A percentile compares a stretch with the other conserved stretches of the same genome.
phyloP scores from a whole-genome alignment of 2,329 filamentous ascomycete genomes.

The Verticillium albo-atrum region DNA sequence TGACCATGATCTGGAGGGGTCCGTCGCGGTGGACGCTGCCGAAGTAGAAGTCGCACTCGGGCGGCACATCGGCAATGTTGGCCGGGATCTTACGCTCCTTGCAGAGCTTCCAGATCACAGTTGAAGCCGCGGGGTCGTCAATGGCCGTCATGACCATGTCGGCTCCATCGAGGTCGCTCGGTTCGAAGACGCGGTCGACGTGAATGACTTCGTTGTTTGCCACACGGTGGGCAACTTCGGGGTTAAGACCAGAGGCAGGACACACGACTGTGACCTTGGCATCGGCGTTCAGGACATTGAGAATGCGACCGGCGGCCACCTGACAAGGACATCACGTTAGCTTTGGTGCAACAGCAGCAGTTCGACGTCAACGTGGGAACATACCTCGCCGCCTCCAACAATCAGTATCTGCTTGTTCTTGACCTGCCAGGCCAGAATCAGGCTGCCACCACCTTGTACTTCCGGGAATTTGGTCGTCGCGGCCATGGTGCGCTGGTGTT shows the following conservation, averaged over 20 bases:
- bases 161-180: conserved; percentile 74
- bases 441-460: conserved; percentile 83
- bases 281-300: conserved; percentile 92
- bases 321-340: conserved; percentile 29
- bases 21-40: conserved; percentile 93
- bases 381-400: conserved; percentile 89
- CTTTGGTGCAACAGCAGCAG: neutral
- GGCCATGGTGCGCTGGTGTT: conserved; percentile 5
- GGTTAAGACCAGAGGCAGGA: conserved; percentile 74
- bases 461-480: conserved; percentile 58
- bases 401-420: conserved; percentile 86
- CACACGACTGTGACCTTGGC: conserved; percentile 84
- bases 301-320: conserved; percentile 92
- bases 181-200: conserved; percentile 77
- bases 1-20: conserved; percentile 96
- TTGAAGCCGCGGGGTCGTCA: conserved; percentile 89
- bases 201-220: conserved; percentile 71
- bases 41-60: conserved; percentile 99
- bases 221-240: conserved; percentile 82
- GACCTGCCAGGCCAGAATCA: conserved; percentile 96
- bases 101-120: conserved; percentile 88
- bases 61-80: conserved; percentile 94
- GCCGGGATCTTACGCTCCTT: conserved; percentile 78
- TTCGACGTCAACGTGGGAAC: conserved; percentile 20
- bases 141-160: conserved; percentile 92